Percentiles rank a stretch among this genome's conserved stretches.
phyloP scores from a whole-genome alignment of 129 eudicot species.

The Centella asiatica region DNA sequence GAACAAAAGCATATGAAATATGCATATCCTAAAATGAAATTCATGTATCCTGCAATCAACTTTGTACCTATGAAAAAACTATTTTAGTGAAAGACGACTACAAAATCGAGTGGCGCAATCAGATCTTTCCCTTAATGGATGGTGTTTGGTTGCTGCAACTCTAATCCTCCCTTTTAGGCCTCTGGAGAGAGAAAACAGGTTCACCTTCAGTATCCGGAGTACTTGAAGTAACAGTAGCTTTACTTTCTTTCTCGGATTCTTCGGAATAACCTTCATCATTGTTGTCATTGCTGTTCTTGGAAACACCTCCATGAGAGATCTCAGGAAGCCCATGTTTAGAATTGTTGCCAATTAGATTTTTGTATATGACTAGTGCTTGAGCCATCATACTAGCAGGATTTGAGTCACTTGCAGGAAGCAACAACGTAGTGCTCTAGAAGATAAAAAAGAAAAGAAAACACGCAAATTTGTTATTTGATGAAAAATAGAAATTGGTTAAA shows the following conservation, averaged over 20 bases:
- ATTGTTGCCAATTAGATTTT: conserved; percentile 39
- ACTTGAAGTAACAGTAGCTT: not conserved
- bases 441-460: not conserved
- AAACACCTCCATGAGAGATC: conserved; percentile 14
- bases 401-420: conserved; percentile 66
- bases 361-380: conserved; percentile 66
- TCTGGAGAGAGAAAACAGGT: conserved; percentile 69
- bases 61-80: not conserved
- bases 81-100: not conserved
- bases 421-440: conserved; percentile 56
- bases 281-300: conserved; percentile 16
- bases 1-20: not conserved
- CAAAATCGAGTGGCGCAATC: conserved; percentile 6
- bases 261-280: conserved; percentile 11
- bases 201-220: conserved; percentile 15
- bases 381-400: conserved; percentile 78
- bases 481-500: not conserved
- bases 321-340: conserved; percentile 6
- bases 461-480: not conserved
- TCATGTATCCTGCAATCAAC: not conserved
- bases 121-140: not conserved
- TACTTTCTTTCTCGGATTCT: conserved; percentile 14
- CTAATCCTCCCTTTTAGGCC: conserved; percentile 33
- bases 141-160: not conserved
- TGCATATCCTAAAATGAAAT: not conserved